Base-by-base conservation (phyloP, 1,284 basidiomycete genomes). In the Bjerkandera adusta region DNA sequence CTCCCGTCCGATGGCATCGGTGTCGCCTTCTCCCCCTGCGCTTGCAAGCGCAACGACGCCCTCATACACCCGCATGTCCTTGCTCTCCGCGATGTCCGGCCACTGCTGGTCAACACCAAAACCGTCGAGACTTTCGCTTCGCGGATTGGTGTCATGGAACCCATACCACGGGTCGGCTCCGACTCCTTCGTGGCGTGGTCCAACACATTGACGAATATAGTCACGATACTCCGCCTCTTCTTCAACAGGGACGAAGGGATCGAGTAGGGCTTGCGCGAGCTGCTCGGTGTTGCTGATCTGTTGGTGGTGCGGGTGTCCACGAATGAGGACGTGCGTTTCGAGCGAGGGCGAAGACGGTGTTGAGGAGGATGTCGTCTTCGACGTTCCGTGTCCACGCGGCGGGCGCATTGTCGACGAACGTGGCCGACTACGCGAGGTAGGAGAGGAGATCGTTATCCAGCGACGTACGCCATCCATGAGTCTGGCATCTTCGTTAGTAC, bases 201-300 rank as follows among this genome's bases (percentile, higher is more conserved):
- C n/a, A n/a, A n/a, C n/a, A 51, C 76, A 82, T 57, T 88, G 83
- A 54, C 85, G 81, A 55, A 89, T 73, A 29, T 51, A 87, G 83
- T 85, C 85, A 55, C 86, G 81, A 66, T 97, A 97, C 60, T 96
- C 92, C 2, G 72, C 67, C 48, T 81, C 72, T 61, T 92, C 88
- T 30, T 76, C 72, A 21, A 77, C 73, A 1, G 79, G 76, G 8
- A 88, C 82, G 3, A 70, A 69, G 1, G 92, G 91, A 46, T 84
- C 63, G 15, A 94, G 71, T 5, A 85, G 69, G 8, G 79, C 72
- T 27, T 63, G 65, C 2, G 87, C 85, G 21, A 93, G 70, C 0
- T 64, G 68, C 51, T 83, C 83, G 2, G 89, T 85, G n/a, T n/a
- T n/a, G n/a, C n/a, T 1, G 83, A 77, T 45, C 78, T 72, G n/a